Evolutionary conservation across 2,329 filamentous ascomycete species (phyloP).

Genomic region (Fusarium drepaniforme): DNA sequence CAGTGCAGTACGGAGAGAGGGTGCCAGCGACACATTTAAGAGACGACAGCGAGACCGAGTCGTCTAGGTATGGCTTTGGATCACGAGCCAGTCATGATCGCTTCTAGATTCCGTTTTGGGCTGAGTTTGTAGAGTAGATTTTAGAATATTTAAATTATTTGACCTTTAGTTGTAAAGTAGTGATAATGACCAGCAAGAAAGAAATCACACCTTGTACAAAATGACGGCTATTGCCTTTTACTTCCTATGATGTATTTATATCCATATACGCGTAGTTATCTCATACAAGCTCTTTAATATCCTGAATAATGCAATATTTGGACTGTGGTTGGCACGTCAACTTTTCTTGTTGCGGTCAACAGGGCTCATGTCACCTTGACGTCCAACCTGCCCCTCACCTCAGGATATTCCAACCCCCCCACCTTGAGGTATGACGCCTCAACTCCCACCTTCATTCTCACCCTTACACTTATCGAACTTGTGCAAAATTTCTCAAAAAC

Average conservation of each 20-base stretch:
- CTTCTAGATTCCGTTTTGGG: not conserved
- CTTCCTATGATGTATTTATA: not conserved
- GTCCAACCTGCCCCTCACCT: slow-evolving; percentile 24
- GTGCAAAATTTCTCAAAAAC: not conserved
- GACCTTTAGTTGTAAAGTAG: not conserved
- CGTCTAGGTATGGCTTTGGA: not conserved
- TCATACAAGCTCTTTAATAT: not conserved
- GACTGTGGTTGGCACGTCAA: not conserved
- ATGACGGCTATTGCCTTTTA: not conserved
- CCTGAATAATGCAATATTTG: not conserved
- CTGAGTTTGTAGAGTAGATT: not conserved
- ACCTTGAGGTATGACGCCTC: slow-evolving; percentile 33
- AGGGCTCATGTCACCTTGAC: slow-evolving; percentile 5
- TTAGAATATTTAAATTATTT: not conserved
- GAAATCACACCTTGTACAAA: not conserved
- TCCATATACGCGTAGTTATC: too few relatives aligned
- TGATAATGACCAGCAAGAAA: not conserved
- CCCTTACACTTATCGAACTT: not conserved
- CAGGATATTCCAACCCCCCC: slow-evolving; percentile 16
- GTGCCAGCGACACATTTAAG: not conserved
- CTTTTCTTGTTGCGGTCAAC: not conserved
- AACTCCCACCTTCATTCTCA: slow-evolving; percentile 7
- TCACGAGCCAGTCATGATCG: not conserved
- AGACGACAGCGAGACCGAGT: not conserved
- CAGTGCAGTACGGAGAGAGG: slow-evolving; percentile 21